These are phyloP conservation scores for Pichia deserticola DNA, from an alignment of 805 yeast genomes.

Conservation along the genomic window DNA sequence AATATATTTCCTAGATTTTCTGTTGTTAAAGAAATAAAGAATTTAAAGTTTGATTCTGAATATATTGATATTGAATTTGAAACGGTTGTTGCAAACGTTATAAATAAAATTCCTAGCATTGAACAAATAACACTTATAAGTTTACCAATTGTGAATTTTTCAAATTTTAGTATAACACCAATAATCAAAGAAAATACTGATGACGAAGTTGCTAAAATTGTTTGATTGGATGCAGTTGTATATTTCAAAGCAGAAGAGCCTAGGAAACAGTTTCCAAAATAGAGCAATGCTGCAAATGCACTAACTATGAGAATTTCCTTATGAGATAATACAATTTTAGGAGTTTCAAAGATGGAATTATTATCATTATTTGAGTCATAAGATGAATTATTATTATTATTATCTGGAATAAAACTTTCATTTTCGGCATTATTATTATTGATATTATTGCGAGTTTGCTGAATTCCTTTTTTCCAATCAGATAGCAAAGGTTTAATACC, in stretches of 20 bases:
- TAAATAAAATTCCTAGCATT: conserved; percentile 38
- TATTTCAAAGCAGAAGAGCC: conserved; percentile 37
- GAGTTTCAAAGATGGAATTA: conserved; percentile 9
- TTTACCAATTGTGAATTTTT: conserved; percentile 35
- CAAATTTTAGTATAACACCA: conserved; percentile 36
- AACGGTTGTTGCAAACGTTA: conserved; percentile 25
- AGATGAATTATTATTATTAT: background rate
- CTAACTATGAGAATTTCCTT: conserved; percentile 32
- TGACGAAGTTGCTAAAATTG: conserved; percentile 44
- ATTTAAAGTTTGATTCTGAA: background rate
- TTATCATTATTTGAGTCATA: background rate
- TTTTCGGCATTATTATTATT: background rate
- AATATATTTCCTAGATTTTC: conserved; percentile 39
- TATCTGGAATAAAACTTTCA: background rate
- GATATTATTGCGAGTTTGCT: too few relatives aligned
- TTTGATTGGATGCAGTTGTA: conserved; percentile 47
- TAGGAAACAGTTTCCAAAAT: conserved; percentile 34
- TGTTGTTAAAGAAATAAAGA: background rate
- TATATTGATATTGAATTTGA: background rate
- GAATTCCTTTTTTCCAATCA: background rate
- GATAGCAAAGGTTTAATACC: conserved; percentile 31
- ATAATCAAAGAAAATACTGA: conserved; percentile 43
- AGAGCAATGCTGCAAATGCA: conserved; percentile 33
- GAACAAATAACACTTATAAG: conserved; percentile 37
- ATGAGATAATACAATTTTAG: conserved; percentile 16